A percentile compares a stretch with the other conserved stretches of the same genome.
These are phyloP conservation scores for Sisymbrium irio DNA, from an alignment of 345 rosid species.

Conservation along the genomic window DNA sequence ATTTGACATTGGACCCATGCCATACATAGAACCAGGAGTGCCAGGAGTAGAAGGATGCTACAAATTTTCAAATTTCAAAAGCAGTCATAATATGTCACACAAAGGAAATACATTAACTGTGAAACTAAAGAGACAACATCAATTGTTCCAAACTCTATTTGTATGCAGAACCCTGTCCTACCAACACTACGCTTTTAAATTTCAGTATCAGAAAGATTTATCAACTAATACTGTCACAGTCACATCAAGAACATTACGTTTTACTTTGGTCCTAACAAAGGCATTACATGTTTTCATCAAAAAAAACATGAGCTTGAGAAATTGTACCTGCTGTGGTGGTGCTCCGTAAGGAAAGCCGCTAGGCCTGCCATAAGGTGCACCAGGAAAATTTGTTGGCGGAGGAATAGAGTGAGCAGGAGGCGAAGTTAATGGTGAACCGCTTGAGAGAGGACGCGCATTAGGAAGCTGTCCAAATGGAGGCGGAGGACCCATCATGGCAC, in stretches of 20 bases:
- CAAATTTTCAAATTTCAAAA: slow-evolving; percentile 18
- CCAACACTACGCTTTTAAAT: neutral
- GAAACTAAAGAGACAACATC: neutral
- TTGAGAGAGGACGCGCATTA: slow-evolving; percentile 18
- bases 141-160: neutral
- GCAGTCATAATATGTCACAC: neutral
- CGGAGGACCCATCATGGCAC: slow-evolving; percentile 34
- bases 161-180: neutral
- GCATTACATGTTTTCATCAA: slow-evolving; percentile 8
- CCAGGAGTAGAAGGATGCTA: slow-evolving; percentile 32
- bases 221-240: no score
- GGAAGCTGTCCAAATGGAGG: slow-evolving; percentile 29
- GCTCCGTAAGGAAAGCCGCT: slow-evolving; percentile 30
- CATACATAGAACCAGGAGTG: slow-evolving; percentile 31
- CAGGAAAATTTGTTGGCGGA: slow-evolving; percentile 27
- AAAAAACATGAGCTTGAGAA: neutral
- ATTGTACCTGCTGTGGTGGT: slow-evolving; percentile 32
- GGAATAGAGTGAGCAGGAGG: slow-evolving; percentile 32
- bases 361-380: slow-evolving; percentile 30
- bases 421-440: slow-evolving; percentile 25
- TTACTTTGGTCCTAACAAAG: neutral
- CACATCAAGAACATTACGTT: slow-evolving; percentile 1
- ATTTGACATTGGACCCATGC: slow-evolving; percentile 29
- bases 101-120: neutral
- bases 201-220: neutral